phyloP scores from a whole-genome alignment of 306 rosid genomes.

The Purshia tridentata region DNA sequence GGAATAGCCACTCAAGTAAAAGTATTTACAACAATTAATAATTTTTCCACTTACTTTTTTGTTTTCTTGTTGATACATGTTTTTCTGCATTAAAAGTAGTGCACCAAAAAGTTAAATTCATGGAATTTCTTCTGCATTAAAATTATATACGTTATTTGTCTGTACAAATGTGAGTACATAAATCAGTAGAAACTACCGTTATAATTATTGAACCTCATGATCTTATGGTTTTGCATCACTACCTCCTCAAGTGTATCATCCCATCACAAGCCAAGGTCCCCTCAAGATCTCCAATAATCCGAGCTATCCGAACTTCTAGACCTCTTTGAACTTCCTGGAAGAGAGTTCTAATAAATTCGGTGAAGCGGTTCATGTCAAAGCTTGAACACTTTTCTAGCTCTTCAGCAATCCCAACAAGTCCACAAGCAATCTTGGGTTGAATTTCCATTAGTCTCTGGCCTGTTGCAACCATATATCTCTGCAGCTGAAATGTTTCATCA shows the following conservation, averaged over 20 bases:
- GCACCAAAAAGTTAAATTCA: constrained; percentile 15
- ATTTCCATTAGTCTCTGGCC: constrained; percentile 78
- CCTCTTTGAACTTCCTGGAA: constrained; percentile 93
- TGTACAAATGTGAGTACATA: constrained; percentile 42
- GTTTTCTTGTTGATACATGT: no score
- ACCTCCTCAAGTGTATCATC: constrained; percentile 70
- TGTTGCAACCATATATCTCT: constrained; percentile 84
- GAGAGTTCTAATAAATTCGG: constrained; percentile 57
- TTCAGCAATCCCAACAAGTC: constrained; percentile 59
- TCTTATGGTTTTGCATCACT: constrained; percentile 11
- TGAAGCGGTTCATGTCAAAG: constrained; percentile 73
- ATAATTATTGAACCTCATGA: constrained; percentile 3
- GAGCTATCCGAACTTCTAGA: constrained; percentile 73
- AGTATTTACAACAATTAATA: no score
- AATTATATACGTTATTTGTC: constrained; percentile 34
- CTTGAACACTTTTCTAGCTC: constrained; percentile 64
- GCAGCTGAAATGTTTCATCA: constrained; percentile 86
- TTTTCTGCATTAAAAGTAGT: background rate
- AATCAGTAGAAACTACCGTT: constrained; percentile 33
- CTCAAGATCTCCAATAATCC: constrained; percentile 90
- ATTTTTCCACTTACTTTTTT: no score
- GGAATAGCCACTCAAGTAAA: no score
- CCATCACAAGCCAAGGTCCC: constrained; percentile 94
- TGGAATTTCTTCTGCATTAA: constrained; percentile 14
- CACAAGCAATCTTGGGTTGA: constrained; percentile 60